A percentile compares a stretch with the other conserved stretches of the same genome.
phyloP scores from a whole-genome alignment of 495 filamentous ascomycete species.

The Penicillium egyptiacum region DNA sequence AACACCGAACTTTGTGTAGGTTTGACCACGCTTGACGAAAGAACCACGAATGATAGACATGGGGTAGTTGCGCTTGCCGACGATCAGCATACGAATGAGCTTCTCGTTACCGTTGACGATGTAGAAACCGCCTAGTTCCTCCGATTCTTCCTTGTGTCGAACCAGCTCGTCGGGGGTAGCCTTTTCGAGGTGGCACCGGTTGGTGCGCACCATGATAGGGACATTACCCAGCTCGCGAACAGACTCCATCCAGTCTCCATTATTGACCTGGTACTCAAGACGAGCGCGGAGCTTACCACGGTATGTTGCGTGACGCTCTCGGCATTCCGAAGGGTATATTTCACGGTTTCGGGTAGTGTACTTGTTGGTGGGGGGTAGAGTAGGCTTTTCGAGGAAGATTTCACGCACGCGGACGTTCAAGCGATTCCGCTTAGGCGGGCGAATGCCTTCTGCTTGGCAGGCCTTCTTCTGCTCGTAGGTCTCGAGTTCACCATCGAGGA shows the following conservation, averaged over 20 bases:
- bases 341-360: slow-evolving; percentile 71
- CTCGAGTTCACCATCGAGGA: slow-evolving; percentile 71
- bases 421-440: slow-evolving; percentile 61
- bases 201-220: slow-evolving; percentile 93
- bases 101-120: slow-evolving; percentile 73
- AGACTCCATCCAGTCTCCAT: slow-evolving; percentile 76
- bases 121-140: slow-evolving; percentile 92
- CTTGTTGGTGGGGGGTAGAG: slow-evolving; percentile 76
- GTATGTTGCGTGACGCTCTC: slow-evolving; percentile 92
- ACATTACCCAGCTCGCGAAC: slow-evolving; percentile 82
- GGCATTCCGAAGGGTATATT: slow-evolving; percentile 88
- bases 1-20: slow-evolving; percentile 86
- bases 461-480: slow-evolving; percentile 41
- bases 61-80: slow-evolving; percentile 87
- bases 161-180: slow-evolving; percentile 80
- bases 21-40: slow-evolving; percentile 77
- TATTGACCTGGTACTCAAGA: slow-evolving; percentile 80
- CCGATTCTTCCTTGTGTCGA: slow-evolving; percentile 83
- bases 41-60: slow-evolving; percentile 90
- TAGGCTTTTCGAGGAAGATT: slow-evolving; percentile 73
- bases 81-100: slow-evolving; percentile 86
- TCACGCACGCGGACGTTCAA: slow-evolving; percentile 72
- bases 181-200: slow-evolving; percentile 84
- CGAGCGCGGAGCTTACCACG: slow-evolving; percentile 78
- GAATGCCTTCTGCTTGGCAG: slow-evolving; percentile 44